Conservation (phyloP, 257 asterid species). For the Paulownia fortunei region DNA sequence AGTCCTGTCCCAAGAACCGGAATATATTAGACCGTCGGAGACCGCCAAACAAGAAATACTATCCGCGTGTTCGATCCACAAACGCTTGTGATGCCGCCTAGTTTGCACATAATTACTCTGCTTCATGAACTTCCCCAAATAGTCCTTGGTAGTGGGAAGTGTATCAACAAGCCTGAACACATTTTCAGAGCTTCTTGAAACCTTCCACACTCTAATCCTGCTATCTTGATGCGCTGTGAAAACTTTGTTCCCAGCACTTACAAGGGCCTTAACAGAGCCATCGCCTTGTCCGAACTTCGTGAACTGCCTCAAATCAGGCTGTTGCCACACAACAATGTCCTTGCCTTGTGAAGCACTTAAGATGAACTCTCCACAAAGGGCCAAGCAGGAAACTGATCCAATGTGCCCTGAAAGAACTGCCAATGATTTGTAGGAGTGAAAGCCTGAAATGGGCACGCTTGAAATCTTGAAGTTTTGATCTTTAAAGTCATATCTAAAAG, state of each 20-base stretch:
- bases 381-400: slow-evolving; percentile 78
- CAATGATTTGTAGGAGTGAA: slow-evolving; percentile 64
- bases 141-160: slow-evolving; percentile 83
- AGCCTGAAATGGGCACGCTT: slow-evolving; percentile 36
- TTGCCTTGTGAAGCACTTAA: slow-evolving; percentile 90
- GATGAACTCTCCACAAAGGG: slow-evolving; percentile 84
- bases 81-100: slow-evolving; percentile 66
- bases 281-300: slow-evolving; percentile 89
- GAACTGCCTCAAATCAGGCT: slow-evolving; percentile 80
- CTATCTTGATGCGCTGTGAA: slow-evolving; percentile 91
- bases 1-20: slow-evolving; percentile 96
- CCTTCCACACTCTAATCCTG: slow-evolving; percentile 78
- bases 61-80: slow-evolving; percentile 94
- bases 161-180: slow-evolving; percentile 69
- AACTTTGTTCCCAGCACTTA: slow-evolving; percentile 66
- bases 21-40: slow-evolving; percentile 59
- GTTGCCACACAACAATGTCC: slow-evolving; percentile 94
- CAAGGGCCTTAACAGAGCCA: slow-evolving; percentile 77
- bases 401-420: slow-evolving; percentile 80
- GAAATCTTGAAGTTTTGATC: slow-evolving; percentile 47
- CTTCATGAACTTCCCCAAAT: slow-evolving; percentile 79
- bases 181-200: slow-evolving; percentile 78
- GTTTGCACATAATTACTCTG: slow-evolving; percentile 86
- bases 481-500: slow-evolving; percentile 46
- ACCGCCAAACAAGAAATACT: slow-evolving; percentile 82